Percentiles rank a stretch among this genome's conserved stretches.
Evolutionary conservation across 2,329 filamentous ascomycete species (phyloP).

Genomic region (Cytospora leucostoma): DNA sequence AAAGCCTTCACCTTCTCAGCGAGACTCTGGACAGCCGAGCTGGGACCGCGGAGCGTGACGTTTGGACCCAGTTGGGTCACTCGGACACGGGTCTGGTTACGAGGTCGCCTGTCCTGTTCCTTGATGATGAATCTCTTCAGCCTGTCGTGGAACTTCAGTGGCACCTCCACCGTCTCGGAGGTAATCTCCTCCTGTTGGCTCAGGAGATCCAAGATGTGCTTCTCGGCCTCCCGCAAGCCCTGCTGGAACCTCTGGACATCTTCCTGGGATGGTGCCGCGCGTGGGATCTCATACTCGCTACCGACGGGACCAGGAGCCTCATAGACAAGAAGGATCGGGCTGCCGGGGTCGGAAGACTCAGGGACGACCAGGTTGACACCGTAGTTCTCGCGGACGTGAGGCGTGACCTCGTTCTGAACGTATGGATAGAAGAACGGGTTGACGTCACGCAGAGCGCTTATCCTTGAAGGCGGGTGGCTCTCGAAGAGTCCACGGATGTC

Average conservation of each 20-base stretch:
- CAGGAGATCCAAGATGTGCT: conserved; percentile 59
- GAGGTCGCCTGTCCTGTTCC: conserved; percentile 59
- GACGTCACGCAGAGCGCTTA: conserved; percentile 62
- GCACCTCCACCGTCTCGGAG: conserved; percentile 57
- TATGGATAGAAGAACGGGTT: conserved; percentile 81
- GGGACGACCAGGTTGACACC: conserved; percentile 76
- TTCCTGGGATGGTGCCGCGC: conserved; percentile 50
- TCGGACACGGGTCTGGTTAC: conserved; percentile 60
- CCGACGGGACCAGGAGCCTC: conserved; percentile 61
- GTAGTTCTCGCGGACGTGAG: conserved; percentile 65
- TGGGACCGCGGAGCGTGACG: conserved; percentile 76
- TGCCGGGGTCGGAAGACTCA: conserved; percentile 58
- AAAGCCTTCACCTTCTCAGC: conserved; percentile 74
- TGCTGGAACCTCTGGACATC: conserved; percentile 57
- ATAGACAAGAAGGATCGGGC: conserved; percentile 71
- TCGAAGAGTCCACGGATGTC: conserved; percentile 75
- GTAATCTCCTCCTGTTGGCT: conserved; percentile 59
- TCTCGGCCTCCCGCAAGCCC: conserved; percentile 56
- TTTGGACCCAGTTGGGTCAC: conserved; percentile 60
- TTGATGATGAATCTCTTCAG: conserved; percentile 65
- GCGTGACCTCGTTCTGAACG: conserved; percentile 64
- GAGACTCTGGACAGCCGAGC: conserved; percentile 70
- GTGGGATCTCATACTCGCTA: conserved; percentile 56
- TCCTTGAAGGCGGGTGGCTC: conserved; percentile 71
- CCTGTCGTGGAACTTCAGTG: conserved; percentile 64